Evolutionary conservation across 2,329 filamentous ascomycete species (phyloP).

Genomic region (Diaporthe humulicola): DNA sequence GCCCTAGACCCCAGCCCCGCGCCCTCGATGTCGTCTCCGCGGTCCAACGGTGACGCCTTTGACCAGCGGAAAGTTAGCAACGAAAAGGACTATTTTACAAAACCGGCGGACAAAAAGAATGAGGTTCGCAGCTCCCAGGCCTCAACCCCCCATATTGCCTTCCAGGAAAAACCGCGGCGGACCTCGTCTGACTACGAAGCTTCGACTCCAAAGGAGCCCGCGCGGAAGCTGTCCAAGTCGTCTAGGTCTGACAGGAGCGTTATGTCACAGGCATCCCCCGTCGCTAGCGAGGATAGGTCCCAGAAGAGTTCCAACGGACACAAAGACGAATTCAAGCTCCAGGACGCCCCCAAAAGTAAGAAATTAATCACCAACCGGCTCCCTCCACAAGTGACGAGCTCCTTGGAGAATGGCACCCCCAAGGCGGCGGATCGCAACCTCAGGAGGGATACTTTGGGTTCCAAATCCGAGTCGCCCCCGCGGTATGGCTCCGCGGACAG

Average conservation of each 20-base stretch:
- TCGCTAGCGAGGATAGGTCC: slow-evolving; percentile 54
- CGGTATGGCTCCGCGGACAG: slow-evolving; percentile 52
- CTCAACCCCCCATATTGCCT: slow-evolving; percentile 89
- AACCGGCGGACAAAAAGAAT: slow-evolving; percentile 61
- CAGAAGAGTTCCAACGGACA: slow-evolving; percentile 55
- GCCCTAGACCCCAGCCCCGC: slow-evolving; percentile 78
- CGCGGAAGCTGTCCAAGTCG: slow-evolving; percentile 63
- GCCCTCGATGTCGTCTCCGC: slow-evolving; percentile 64
- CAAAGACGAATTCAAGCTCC: slow-evolving; percentile 79
- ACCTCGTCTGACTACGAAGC: slow-evolving; percentile 72
- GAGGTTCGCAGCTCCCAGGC: slow-evolving; percentile 57
- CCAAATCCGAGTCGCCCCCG: slow-evolving; percentile 51
- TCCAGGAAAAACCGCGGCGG: slow-evolving; percentile 84
- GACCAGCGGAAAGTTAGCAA: slow-evolving; percentile 61
- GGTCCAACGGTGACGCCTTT: slow-evolving; percentile 63
- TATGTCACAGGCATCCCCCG: slow-evolving; percentile 49
- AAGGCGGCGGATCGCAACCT: slow-evolving; percentile 53
- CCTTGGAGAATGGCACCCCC: slow-evolving; percentile 53
- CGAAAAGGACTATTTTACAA: slow-evolving; percentile 72
- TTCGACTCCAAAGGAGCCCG: slow-evolving; percentile 63
- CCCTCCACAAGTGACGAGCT: slow-evolving; percentile 58
- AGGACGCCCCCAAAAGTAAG: slow-evolving; percentile 81
- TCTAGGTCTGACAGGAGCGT: slow-evolving; percentile 52
- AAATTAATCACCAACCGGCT: slow-evolving; percentile 58
- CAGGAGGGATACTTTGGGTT: slow-evolving; percentile 52